Percentiles rank a stretch among this genome's conserved stretches.
These are phyloP conservation scores for Bretschneidera sinensis DNA, from an alignment of 345 rosid species.

Conservation along the genomic window DNA sequence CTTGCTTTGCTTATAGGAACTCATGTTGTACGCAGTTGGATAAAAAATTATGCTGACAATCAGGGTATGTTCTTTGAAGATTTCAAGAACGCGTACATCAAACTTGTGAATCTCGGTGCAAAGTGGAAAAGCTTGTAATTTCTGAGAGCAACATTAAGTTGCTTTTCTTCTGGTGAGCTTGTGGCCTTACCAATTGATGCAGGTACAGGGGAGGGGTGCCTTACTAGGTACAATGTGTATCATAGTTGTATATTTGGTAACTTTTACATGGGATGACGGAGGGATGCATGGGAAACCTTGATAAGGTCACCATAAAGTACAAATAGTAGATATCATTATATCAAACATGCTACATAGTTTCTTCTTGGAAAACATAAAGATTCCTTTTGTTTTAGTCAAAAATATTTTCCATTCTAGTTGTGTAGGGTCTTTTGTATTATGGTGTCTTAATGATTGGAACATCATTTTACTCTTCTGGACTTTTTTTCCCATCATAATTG, in stretches of 20 bases:
- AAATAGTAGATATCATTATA: background rate
- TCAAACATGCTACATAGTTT: background rate
- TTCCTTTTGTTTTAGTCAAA: background rate
- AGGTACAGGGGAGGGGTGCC: background rate
- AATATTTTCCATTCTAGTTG: background rate
- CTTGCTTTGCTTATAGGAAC: conserved; percentile 7
- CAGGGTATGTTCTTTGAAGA: conserved; percentile 69
- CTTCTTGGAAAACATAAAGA: background rate
- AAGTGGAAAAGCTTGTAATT: conserved; percentile 52
- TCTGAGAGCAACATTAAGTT: background rate
- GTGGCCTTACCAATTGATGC: background rate
- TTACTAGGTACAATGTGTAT: background rate
- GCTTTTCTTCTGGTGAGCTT: background rate
- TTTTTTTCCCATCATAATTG: background rate
- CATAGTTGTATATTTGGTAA: too few relatives aligned
- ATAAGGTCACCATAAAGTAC: background rate
- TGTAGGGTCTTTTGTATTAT: background rate
- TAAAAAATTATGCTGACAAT: conserved; percentile 55
- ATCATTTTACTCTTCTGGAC: too few relatives aligned
- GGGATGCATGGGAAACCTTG: background rate
- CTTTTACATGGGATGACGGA: background rate
- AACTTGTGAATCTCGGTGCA: conserved; percentile 78
- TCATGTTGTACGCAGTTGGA: conserved; percentile 56
- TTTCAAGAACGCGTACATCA: conserved; percentile 71
- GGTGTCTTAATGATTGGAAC: too few relatives aligned